A percentile compares a stretch with the other conserved stretches of the same genome.
Conservation (phyloP, 257 asterid species). For the Datura wrightii region DNA sequence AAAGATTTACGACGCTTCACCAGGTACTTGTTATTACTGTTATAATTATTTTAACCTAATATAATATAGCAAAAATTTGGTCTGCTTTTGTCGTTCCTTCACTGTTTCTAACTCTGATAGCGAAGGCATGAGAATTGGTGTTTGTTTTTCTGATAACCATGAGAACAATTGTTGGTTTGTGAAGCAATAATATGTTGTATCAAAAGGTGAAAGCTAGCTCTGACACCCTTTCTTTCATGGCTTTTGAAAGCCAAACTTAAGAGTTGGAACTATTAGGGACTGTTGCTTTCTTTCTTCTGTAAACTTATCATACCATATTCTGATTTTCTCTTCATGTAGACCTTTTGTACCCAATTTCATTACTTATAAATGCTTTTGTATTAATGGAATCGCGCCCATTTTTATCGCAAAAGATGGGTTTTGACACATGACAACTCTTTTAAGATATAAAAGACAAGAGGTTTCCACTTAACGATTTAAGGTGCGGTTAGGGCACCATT, state of each 20-base stretch:
- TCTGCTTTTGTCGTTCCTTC: neutral
- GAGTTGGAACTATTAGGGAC: neutral
- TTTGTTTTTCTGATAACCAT: neutral
- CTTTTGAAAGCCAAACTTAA: neutral
- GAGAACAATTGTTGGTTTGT: neutral
- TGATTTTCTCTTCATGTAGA: neutral
- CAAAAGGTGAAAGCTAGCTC: neutral
- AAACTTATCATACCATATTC: neutral
- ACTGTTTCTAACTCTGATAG: neutral
- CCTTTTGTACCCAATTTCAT: neutral
- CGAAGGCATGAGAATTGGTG: neutral
- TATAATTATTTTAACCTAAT: neutral
- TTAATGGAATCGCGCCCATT: neutral
- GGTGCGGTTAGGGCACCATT: no score
- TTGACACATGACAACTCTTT: no score
- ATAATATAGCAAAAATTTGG: neutral
- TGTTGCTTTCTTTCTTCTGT: neutral
- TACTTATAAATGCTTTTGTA: neutral
- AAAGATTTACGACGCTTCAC: neutral
- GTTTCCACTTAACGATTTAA: no score
- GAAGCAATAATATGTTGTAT: neutral
- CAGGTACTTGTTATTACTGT: neutral
- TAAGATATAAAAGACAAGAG: no score
- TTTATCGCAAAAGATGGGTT: no score
- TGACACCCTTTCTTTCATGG: neutral